Evolutionary conservation across 2,329 filamentous ascomycete species (phyloP).

Genomic region (Lasiodiplodia hormozganensis): DNA sequence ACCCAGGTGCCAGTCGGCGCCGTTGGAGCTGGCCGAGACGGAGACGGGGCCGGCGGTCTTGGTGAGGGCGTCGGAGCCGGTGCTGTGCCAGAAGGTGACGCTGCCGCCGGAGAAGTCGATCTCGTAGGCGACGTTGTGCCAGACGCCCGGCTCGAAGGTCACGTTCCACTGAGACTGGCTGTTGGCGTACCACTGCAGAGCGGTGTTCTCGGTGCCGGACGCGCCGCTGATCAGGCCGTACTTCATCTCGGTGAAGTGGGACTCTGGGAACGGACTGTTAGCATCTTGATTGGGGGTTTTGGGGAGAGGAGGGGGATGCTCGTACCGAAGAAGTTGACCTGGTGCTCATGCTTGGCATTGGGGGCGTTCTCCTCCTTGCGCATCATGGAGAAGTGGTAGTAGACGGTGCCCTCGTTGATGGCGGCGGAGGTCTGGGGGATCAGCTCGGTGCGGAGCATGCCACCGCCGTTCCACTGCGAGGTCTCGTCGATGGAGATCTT

Average conservation of each 20-base stretch:
- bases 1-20: constrained; percentile 75
- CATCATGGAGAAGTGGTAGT: constrained; percentile 76
- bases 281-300: background rate
- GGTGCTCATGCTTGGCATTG: constrained; percentile 69
- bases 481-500: constrained; percentile 71
- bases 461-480: constrained; percentile 75
- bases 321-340: constrained; percentile 57
- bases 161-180: constrained; percentile 69
- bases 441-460: constrained; percentile 75
- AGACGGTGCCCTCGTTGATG: constrained; percentile 70
- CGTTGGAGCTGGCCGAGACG: constrained; percentile 69
- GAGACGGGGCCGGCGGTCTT: constrained; percentile 67
- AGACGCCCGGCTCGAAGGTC: constrained; percentile 67
- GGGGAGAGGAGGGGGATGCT: background rate
- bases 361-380: constrained; percentile 66
- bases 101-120: constrained; percentile 70
- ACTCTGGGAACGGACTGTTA: constrained; percentile 57
- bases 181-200: constrained; percentile 70
- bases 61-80: constrained; percentile 65
- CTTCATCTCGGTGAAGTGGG: constrained; percentile 78
- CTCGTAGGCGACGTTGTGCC: constrained; percentile 79
- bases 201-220: constrained; percentile 57
- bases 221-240: constrained; percentile 65
- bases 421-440: constrained; percentile 73
- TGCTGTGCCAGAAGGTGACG: constrained; percentile 75